phyloP scores from a whole-genome alignment of 106 monocot genomes.

The Hemerocallis citrina region DNA sequence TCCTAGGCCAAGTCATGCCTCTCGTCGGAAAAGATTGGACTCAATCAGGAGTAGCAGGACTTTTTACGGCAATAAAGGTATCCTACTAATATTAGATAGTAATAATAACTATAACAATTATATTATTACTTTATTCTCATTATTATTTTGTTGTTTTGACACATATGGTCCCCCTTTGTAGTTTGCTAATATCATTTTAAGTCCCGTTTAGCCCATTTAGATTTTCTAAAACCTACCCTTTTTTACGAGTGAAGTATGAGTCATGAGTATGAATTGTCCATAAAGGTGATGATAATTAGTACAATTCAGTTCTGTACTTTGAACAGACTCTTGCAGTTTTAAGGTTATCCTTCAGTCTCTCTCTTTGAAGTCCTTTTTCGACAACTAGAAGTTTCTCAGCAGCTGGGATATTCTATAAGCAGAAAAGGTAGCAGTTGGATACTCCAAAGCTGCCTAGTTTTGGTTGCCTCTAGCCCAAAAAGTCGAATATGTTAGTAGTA shows the following conservation, averaged over 20 bases:
- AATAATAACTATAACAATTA: too few species aligned
- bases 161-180: neutral
- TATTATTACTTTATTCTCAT: neutral
- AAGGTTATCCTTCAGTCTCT: neutral
- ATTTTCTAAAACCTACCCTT: neutral
- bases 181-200: neutral
- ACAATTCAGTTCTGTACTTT: neutral
- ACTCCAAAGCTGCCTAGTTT: neutral
- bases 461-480: neutral
- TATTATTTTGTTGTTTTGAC: neutral
- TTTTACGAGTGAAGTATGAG: neutral
- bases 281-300: neutral
- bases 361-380: neutral
- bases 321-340: neutral
- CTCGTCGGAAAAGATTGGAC: conserved; percentile 98
- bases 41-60: conserved; percentile 89
- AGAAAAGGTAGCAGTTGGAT: neutral
- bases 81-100: neutral
- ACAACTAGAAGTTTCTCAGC: neutral
- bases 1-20: conserved; percentile 97
- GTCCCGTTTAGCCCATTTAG: neutral
- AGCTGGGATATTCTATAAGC: neutral
- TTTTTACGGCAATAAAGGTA: conserved; percentile 96
- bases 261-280: too few species aligned
- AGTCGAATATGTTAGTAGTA: neutral